Evolutionary conservation across 352 stramenopile genomes (phyloP).

Genomic region (Globisporangium cystogenes): DNA sequence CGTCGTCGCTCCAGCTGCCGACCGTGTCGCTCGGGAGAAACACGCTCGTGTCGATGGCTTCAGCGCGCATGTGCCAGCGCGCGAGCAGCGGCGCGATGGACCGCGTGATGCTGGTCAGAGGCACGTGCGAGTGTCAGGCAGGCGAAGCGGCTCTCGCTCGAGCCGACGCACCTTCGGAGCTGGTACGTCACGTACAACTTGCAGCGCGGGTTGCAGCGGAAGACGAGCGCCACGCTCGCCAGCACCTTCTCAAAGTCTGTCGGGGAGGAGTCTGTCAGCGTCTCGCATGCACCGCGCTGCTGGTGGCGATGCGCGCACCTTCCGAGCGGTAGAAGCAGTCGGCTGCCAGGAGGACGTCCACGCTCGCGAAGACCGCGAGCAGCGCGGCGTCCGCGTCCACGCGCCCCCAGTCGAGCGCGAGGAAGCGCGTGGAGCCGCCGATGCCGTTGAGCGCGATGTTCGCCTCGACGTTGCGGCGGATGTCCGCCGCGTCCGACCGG

Average conservation of each 20-base stretch:
- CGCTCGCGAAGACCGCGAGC: slow-evolving; percentile 19
- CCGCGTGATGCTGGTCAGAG: slow-evolving; percentile 30
- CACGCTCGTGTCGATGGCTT: slow-evolving; percentile 22
- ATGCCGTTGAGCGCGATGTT: slow-evolving; percentile 54
- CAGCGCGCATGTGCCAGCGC: slow-evolving; percentile 40
- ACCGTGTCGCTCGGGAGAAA: slow-evolving; percentile 12
- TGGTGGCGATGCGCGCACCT: slow-evolving; percentile 16
- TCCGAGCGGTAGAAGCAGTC: slow-evolving; percentile 72
- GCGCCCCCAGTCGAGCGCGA: slow-evolving; percentile 45
- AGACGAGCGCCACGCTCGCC: slow-evolving; percentile 56
- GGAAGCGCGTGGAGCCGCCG: slow-evolving; percentile 21
- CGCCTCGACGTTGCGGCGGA: slow-evolving; percentile 38
- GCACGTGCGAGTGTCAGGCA: neutral
- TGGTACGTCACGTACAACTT: slow-evolving; percentile 62
- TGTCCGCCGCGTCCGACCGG: slow-evolving; percentile 34
- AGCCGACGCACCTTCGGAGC: slow-evolving; percentile 33
- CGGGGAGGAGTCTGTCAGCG: no score
- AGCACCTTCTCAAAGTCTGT: slow-evolving; percentile 70
- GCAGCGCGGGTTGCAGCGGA: slow-evolving; percentile 36
- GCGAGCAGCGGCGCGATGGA: slow-evolving; percentile 49
- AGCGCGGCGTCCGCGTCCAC: slow-evolving; percentile 24
- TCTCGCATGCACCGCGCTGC: neutral
- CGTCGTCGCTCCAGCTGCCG: neutral
- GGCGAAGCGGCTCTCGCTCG: neutral
- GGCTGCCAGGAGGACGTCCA: slow-evolving; percentile 50